Percentiles rank a stretch among this genome's conserved stretches.
Evolutionary conservation across 179 eudicot species (phyloP).

Genomic region (Corrigiola litoralis): DNA sequence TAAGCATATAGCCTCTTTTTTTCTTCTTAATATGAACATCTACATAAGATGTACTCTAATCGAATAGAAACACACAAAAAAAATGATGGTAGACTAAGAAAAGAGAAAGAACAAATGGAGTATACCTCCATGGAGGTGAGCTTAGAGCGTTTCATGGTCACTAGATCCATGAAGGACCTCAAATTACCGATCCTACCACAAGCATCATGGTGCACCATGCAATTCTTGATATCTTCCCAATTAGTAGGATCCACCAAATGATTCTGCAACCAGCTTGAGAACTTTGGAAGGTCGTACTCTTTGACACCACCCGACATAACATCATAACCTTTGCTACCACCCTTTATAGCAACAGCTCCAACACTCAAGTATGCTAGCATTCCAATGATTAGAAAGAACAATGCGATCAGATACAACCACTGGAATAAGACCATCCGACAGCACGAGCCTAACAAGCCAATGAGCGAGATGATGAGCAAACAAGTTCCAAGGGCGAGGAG

Average conservation of each 20-base stretch:
- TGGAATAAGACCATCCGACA: constrained; percentile 22
- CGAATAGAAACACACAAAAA: not conserved
- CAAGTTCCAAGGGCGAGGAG: constrained; percentile 24
- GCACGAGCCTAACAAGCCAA: constrained; percentile 32
- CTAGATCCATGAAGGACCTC: constrained; percentile 28
- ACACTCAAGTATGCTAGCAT: constrained; percentile 19
- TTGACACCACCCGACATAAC: constrained; percentile 19
- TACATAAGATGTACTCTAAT: not conserved
- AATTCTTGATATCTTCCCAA: constrained; percentile 29
- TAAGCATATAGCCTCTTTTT: too few species aligned
- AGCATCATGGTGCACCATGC: constrained; percentile 32
- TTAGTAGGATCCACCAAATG: constrained; percentile 17
- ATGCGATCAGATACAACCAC: constrained; percentile 27
- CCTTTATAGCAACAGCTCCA: constrained; percentile 25
- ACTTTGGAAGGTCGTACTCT: constrained; percentile 24
- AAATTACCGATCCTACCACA: constrained; percentile 28
- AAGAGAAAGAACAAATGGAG: not conserved
- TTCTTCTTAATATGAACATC: too few species aligned
- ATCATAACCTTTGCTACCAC: constrained; percentile 11
- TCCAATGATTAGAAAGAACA: constrained; percentile 20
- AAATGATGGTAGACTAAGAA: not conserved
- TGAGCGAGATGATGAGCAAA: constrained; percentile 24
- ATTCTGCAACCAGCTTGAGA: constrained; percentile 30
- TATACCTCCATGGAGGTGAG: constrained; percentile 34
- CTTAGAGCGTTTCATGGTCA: constrained; percentile 17